Base-by-base conservation (phyloP, 108 stramenopile genomes). In the Pseudonitzschia multistriata region DNA sequence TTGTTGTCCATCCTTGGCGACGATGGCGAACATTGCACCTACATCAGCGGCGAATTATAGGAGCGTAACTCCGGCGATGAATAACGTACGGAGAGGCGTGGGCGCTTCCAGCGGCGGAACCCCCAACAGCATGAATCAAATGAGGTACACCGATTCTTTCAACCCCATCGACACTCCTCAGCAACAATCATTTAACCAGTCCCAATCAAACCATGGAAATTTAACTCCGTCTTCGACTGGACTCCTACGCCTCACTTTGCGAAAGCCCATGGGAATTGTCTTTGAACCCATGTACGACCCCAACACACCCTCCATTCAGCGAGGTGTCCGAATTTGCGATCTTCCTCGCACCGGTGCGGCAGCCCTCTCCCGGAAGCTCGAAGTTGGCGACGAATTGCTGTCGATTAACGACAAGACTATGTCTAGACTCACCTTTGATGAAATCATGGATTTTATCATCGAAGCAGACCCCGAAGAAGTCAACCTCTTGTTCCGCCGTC, bases 361-460 rank as follows among this genome's bases (percentile, higher is more conserved):
- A 6, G 89, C 89, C 7, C 69, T 93, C 28, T 84, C 83, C 5
- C 72, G 86, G 8, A 88, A 87, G 45, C 76, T 93, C 15, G 81
- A 93, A 74, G 78, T 93, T 48, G 92, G 92, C 8, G 92, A 93
- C 67, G 89, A 93, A 69, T 50, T 93, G 19, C 70, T 93, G n/a
- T 79, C 78, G 37, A 93, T 93, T 57, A 93, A 93, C 45, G 88
- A 93, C 59, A 90, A 86, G 66, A 90, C 92, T 57, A 90, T 93
- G 86, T 85, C 84, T 34, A 76, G 92, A 34, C 49, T 90, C 34
- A 89, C 86, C 1, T 93, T 93, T 79, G 92, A 93, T 74, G 89
- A 93, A 66, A 93, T 93, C 64, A 93, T 93, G 92, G 92, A 93
- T 47, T 89, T 90, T 64, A 93, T 93, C 54, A 93, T 93, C 78